Evolutionary conservation across 2,329 filamentous ascomycete genomes (phyloP).

Genomic region (Trichophyton benhamiae): DNA sequence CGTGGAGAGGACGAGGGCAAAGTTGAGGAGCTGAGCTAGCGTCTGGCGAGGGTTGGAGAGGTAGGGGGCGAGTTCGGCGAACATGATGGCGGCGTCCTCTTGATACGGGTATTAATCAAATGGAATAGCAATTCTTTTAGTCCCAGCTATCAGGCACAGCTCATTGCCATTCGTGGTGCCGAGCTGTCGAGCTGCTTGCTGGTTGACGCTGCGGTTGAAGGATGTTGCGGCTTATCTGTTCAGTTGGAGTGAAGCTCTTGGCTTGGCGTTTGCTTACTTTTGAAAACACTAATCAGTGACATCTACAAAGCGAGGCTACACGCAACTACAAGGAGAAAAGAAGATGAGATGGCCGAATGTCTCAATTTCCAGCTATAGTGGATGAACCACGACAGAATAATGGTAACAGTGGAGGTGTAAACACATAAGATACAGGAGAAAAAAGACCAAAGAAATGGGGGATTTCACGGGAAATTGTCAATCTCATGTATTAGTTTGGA

Average conservation of each 20-base stretch:
- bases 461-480: conserved; percentile 19
- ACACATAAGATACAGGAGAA: conserved; percentile 14
- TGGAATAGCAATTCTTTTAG: not conserved
- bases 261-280: not conserved
- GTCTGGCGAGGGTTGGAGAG: conserved; percentile 61
- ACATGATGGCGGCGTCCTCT: conserved; percentile 40
- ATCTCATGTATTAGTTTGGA: conserved; percentile 10
- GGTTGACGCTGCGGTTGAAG: not conserved
- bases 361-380: conserved; percentile 26
- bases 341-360: conserved; percentile 34
- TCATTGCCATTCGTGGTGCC: not conserved
- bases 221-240: conserved; percentile 2
- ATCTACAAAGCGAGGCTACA: not conserved
- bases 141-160: not conserved
- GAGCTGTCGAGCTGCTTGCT: not conserved
- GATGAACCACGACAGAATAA: conserved; percentile 5
- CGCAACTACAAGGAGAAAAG: not conserved
- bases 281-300: not conserved
- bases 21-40: conserved; percentile 73
- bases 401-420: conserved; percentile 6
- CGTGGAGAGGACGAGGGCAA: conserved; percentile 76
- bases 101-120: not conserved
- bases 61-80: conserved; percentile 50
- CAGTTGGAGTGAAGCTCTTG: not conserved
- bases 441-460: conserved; percentile 17